These are phyloP conservation scores for Conoideocrella luteorostrata DNA, from an alignment of 2,329 filamentous ascomycete genomes.

Conservation along the genomic window DNA sequence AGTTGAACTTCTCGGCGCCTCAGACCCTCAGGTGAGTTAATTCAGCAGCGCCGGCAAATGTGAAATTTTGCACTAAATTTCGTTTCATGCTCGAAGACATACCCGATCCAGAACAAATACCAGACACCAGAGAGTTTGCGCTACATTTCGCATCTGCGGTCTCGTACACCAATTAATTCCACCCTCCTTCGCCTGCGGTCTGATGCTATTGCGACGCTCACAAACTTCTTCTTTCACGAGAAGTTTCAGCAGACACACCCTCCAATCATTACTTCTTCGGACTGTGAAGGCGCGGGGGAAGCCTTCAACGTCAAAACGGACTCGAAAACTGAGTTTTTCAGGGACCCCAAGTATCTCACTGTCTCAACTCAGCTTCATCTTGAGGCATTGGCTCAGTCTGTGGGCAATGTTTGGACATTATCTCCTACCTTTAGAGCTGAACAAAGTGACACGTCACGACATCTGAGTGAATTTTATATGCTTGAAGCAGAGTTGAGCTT, in stretches of 20 bases:
- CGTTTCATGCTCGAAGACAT: slow-evolving; percentile 52
- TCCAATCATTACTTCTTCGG: slow-evolving; percentile 90
- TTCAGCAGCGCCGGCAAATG: background rate
- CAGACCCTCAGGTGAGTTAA: slow-evolving; percentile 67
- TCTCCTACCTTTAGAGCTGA: slow-evolving; percentile 93
- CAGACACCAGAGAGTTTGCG: slow-evolving; percentile 85
- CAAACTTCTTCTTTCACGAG: slow-evolving; percentile 65
- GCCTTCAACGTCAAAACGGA: slow-evolving; percentile 67
- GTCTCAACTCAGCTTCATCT: slow-evolving; percentile 93
- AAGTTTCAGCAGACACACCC: slow-evolving; percentile 81
- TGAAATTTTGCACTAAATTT: slow-evolving; percentile 11
- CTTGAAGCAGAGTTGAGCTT: slow-evolving; percentile 88
- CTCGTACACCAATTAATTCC: slow-evolving; percentile 74
- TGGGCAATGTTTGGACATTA: slow-evolving; percentile 88
- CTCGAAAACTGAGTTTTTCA: slow-evolving; percentile 60
- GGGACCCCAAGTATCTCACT: slow-evolving; percentile 83
- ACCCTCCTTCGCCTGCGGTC: slow-evolving; percentile 78
- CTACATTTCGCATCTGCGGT: slow-evolving; percentile 78
- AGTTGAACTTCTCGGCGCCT: slow-evolving; percentile 66
- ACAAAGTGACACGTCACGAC: slow-evolving; percentile 84
- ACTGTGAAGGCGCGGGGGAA: slow-evolving; percentile 94
- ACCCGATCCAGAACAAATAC: slow-evolving; percentile 94
- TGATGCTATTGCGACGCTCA: slow-evolving; percentile 65
- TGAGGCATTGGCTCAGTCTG: slow-evolving; percentile 80
- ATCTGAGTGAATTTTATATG: slow-evolving; percentile 98